These are phyloP conservation scores for Ogataea ramenticola DNA, from an alignment of 805 yeast species.

Conservation along the genomic window DNA sequence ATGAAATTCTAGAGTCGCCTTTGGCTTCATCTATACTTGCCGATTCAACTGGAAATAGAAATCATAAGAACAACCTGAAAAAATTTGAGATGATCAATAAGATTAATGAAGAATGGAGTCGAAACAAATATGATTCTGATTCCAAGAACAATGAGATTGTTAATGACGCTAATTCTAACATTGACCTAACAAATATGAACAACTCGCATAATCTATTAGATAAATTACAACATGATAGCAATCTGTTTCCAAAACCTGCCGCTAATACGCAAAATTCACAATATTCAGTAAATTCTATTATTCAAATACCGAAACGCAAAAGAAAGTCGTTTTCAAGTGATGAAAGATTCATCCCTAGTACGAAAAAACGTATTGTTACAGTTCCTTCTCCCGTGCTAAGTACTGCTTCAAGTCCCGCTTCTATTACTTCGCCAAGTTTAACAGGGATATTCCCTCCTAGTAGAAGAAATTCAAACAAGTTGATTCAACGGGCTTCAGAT, in stretches of 20 bases:
- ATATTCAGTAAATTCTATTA: too few species aligned
- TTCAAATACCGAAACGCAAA: background rate
- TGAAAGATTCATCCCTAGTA: background rate
- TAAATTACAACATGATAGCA: too few species aligned
- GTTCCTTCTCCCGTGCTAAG: constrained; percentile 1
- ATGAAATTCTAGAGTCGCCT: constrained; percentile 12
- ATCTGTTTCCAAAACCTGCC: too few species aligned
- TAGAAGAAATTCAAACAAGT: constrained; percentile 18
- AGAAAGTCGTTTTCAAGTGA: constrained; percentile 3
- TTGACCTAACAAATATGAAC: too few species aligned
- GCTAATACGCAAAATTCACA: too few species aligned
- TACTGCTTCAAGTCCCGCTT: constrained; percentile 3
- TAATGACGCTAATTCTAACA: too few species aligned
- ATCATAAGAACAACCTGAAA: constrained; percentile 16
- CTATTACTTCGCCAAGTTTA: background rate
- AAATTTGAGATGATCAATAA: constrained; percentile 26
- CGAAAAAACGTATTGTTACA: constrained; percentile 5
- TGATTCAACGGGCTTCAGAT: constrained; percentile 23
- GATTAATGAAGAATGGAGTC: constrained; percentile 31
- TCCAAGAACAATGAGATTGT: too few species aligned
- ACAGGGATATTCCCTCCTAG: constrained; percentile 6
- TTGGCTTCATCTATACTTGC: constrained; percentile 5
- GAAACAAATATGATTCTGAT: constrained; percentile 9
- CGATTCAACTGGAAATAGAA: background rate
- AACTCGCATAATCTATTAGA: too few species aligned